Evolutionary conservation across 75 land plant genomes (phyloP).

Genomic region (Sequoia sempervirens): DNA sequence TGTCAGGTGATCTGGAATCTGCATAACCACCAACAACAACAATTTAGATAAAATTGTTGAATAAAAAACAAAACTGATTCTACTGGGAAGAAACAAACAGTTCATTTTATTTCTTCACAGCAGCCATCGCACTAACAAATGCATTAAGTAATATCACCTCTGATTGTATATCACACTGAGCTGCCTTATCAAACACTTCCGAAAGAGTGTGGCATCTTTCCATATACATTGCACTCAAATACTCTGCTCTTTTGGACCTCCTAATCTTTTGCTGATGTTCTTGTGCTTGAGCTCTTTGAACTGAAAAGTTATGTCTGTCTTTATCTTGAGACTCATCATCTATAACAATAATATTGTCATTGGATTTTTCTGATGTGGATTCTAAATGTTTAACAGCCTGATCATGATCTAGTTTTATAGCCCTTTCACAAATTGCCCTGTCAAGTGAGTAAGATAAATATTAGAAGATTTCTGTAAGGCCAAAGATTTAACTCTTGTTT

Average conservation of each 20-base stretch:
- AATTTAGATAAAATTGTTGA: neutral
- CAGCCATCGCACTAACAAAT: neutral
- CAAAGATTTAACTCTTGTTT: neutral
- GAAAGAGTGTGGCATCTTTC: slow-evolving; percentile 17
- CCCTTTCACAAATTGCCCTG: slow-evolving; percentile 4
- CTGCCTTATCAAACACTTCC: slow-evolving; percentile 39
- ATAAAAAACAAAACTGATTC: neutral
- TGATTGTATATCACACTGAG: slow-evolving; percentile 29
- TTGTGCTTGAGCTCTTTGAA: slow-evolving; percentile 6
- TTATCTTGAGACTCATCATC: neutral
- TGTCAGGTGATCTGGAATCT: slow-evolving; percentile 45
- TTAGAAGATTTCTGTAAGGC: neutral
- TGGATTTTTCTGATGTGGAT: neutral
- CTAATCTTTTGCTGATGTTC: slow-evolving; percentile 1
- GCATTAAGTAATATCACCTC: slow-evolving; percentile 24
- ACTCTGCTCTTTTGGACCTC: neutral
- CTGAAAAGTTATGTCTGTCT: neutral
- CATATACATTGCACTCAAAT: slow-evolving; percentile 12
- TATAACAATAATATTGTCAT: slow-evolving; percentile 1
- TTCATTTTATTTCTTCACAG: neutral
- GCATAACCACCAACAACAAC: neutral
- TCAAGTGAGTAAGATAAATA: neutral
- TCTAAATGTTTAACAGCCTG: slow-evolving; percentile 7
- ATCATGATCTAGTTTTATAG: slow-evolving; percentile 2
- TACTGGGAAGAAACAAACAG: neutral